Conservation (phyloP, 2,329 filamentous ascomycete species). For the Aspergillus sp. region DNA sequence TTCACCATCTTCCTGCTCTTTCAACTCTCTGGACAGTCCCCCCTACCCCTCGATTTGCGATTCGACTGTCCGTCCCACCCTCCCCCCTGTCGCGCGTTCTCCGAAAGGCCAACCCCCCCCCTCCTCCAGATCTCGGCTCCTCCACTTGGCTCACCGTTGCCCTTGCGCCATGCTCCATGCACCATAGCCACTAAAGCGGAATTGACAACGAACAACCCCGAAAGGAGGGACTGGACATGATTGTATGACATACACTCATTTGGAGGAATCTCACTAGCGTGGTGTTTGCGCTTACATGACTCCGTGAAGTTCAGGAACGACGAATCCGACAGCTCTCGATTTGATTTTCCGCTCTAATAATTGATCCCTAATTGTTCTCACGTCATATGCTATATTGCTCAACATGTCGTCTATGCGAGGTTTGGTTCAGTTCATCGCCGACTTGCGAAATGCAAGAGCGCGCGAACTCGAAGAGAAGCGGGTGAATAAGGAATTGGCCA, state of each 20-base stretch:
- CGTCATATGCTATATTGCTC: slow-evolving; percentile 4
- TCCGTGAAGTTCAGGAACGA: neutral
- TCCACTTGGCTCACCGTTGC: slow-evolving; percentile 9
- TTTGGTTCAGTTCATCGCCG: slow-evolving; percentile 96
- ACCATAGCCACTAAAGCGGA: slow-evolving; percentile 17
- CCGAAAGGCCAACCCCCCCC: neutral
- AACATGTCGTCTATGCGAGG: slow-evolving; percentile 61
- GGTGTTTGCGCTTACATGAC: slow-evolving; percentile 6
- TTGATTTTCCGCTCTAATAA: neutral
- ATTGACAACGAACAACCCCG: neutral
- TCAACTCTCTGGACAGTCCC: neutral
- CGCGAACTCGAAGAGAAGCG: slow-evolving; percentile 97
- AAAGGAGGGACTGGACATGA: slow-evolving; percentile 29
- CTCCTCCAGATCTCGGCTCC: slow-evolving; percentile 11
- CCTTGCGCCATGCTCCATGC: slow-evolving; percentile 28
- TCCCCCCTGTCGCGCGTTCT: slow-evolving; percentile 13
- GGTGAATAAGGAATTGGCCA: slow-evolving; percentile 98
- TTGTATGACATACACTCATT: slow-evolving; percentile 28
- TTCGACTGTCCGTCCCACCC: neutral
- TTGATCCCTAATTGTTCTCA: neutral
- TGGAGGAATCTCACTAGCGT: slow-evolving; percentile 4
- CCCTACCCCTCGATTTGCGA: neutral
- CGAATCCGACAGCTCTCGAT: neutral
- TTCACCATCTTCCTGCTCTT: neutral
- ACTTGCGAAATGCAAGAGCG: slow-evolving; percentile 90